Percentiles rank a stretch among this genome's conserved stretches.
Conservation (phyloP, 306 rosid genomes). For the Cucurbita moschata region DNA sequence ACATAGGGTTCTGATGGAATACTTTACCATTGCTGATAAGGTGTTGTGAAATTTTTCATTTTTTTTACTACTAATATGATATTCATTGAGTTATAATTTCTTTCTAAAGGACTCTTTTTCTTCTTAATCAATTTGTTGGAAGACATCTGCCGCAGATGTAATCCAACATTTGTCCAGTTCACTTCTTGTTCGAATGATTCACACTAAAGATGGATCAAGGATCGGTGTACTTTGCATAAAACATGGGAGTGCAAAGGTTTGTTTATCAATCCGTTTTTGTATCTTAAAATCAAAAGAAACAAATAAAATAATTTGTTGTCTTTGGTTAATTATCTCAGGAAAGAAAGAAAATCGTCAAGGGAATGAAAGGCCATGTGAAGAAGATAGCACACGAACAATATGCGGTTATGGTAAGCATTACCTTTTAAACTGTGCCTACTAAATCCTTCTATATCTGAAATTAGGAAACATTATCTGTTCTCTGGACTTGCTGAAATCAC, state of each 20-base stretch:
- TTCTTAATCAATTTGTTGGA: conserved; percentile 14
- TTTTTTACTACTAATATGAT: not conserved
- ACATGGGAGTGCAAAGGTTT: conserved; percentile 88
- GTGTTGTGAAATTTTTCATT: conserved; percentile 17
- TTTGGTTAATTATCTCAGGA: conserved; percentile 38
- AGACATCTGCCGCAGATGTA: conserved; percentile 78
- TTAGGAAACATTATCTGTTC: too few species aligned
- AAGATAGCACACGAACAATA: conserved; percentile 63
- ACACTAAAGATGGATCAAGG: conserved; percentile 80
- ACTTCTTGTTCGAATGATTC: conserved; percentile 70
- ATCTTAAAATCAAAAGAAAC: not conserved
- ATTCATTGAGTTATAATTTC: not conserved
- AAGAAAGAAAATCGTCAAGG: conserved; percentile 89
- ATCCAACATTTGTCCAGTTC: conserved; percentile 65
- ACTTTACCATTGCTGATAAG: conserved; percentile 70
- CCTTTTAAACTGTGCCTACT: not conserved
- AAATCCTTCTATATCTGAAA: not conserved
- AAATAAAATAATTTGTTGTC: not conserved
- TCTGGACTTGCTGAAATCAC: not conserved
- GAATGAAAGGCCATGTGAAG: conserved; percentile 57
- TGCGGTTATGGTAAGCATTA: conserved; percentile 63
- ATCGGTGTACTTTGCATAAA: conserved; percentile 70
- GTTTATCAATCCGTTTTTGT: not conserved
- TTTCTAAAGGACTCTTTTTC: conserved; percentile 1
- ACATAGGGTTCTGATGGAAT: conserved; percentile 67